Evolutionary conservation across 495 filamentous ascomycete genomes (phyloP).

Genomic region (Bacidia gigantensis): DNA sequence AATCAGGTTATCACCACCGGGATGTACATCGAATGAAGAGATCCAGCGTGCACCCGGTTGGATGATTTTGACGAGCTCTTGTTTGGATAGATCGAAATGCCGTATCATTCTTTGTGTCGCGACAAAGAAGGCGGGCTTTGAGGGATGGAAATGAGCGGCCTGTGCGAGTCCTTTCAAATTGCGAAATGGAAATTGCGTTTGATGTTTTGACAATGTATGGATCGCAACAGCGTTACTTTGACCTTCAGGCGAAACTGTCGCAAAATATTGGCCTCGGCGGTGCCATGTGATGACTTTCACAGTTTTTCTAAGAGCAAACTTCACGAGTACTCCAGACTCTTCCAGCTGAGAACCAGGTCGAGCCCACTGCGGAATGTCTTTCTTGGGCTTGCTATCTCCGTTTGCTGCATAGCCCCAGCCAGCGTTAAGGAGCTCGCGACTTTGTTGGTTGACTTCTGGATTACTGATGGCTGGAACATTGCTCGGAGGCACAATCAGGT

Average conservation of each 20-base stretch:
- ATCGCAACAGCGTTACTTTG: slow-evolving; percentile 79
- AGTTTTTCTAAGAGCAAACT: slow-evolving; percentile 63
- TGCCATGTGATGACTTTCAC: slow-evolving; percentile 93
- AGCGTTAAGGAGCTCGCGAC: slow-evolving; percentile 62
- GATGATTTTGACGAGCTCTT: slow-evolving; percentile 78
- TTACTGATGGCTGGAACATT: slow-evolving; percentile 47
- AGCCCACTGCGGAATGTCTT: slow-evolving; percentile 69
- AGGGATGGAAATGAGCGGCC: slow-evolving; percentile 86
- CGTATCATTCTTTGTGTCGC: slow-evolving; percentile 86
- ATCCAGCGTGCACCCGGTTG: slow-evolving; percentile 94
- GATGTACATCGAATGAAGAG: slow-evolving; percentile 82
- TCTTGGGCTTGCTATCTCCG: slow-evolving; percentile 46
- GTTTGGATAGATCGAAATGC: slow-evolving; percentile 78
- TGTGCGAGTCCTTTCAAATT: slow-evolving; percentile 69
- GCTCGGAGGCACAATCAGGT: slow-evolving; percentile 65
- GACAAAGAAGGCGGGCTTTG: slow-evolving; percentile 84
- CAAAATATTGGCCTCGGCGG: slow-evolving; percentile 84
- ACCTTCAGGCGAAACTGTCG: slow-evolving; percentile 71
- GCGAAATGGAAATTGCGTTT: slow-evolving; percentile 87
- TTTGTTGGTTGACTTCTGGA: slow-evolving; percentile 57
- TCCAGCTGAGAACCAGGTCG: slow-evolving; percentile 61
- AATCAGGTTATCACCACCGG: slow-evolving; percentile 72
- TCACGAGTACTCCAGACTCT: slow-evolving; percentile 62
- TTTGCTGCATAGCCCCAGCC: slow-evolving; percentile 84
- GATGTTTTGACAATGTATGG: slow-evolving; percentile 87